phyloP scores from a whole-genome alignment of 2,329 filamentous ascomycete genomes.

The Ilyonectria robusta region DNA sequence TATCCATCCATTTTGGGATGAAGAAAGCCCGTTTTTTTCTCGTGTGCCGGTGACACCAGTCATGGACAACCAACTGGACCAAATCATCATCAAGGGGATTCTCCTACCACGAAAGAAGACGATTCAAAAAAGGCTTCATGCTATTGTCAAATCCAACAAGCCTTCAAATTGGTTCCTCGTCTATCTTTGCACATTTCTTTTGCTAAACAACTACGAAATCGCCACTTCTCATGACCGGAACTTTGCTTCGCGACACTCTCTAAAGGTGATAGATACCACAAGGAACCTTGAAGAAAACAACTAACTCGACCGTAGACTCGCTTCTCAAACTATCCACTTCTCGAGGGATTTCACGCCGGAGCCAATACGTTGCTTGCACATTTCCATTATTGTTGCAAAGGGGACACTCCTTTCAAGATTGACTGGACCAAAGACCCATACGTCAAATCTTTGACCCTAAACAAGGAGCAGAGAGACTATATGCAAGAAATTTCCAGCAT shows the following conservation, averaged over 20 bases:
- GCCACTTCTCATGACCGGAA: not conserved
- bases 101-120: not conserved
- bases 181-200: slow-evolving; percentile 1
- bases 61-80: slow-evolving; percentile 1
- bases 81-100: not conserved
- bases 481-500: not conserved
- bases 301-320: not conserved
- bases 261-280: not conserved
- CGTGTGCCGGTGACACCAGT: slow-evolving; percentile 1
- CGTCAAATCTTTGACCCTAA: not conserved
- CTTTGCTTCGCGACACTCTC: not conserved
- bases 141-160: not conserved
- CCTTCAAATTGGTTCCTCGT: not conserved
- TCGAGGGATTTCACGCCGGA: not conserved
- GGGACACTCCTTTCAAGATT: not conserved
- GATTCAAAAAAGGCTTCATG: not conserved
- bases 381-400: slow-evolving; percentile 13
- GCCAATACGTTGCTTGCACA: not conserved
- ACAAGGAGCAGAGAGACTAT: not conserved
- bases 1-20: not conserved
- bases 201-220: not conserved
- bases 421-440: not conserved
- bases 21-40: not conserved
- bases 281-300: not conserved
- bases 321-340: not conserved